Base-by-base conservation (phyloP, 1,284 basidiomycete species). In the Apiotrichum laibachii region DNA sequence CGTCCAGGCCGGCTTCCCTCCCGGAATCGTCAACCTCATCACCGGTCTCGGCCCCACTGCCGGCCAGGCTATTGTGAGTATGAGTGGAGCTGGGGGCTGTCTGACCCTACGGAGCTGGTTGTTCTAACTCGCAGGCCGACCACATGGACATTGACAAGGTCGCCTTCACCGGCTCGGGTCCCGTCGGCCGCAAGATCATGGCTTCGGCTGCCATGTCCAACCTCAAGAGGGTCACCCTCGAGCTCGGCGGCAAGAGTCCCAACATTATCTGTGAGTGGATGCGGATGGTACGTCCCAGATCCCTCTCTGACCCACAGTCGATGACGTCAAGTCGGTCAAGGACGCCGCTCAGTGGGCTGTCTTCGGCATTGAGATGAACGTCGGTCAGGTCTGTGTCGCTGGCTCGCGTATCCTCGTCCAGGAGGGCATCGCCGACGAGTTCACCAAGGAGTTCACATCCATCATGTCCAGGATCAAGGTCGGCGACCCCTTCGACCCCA, bases 11-110 rank as follows among this genome's bases (percentile, higher is more conserved):
- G 90, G 89, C 44, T 92, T 92, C 76, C 92, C 92, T 8, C 85
- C 89, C 12, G 92, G 92, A 56, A 90, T 92, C 22, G 73, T 94
- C 67, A 94, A 94, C 79, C 88, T 90, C 33, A 82, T 92, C 26
- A 87, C 87, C 9, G 90, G 91, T 40, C 82, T 88, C 62, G 93
- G 93, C 35, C 48, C 40, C 18, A 59, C 55, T 5, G 50, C 37
- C 19, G 50, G 40, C 46, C 48, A 58, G 50, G 88, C 90, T 26
- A 81, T 94, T 60, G 51, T 51, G 50, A 51, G 50, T 51, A 56
- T n/a, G n/a, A n/a, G n/a, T n/a, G n/a, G n/a, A n/a, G n/a, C n/a
- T n/a, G n/a, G n/a, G n/a, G n/a, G n/a, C n/a, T n/a, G n/a, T 22
- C 43, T 19, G 12, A 52, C n/a, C 7, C 31, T 26, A 13, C 9